Evolutionary conservation across 768 basidiomycete species (phyloP), one percentile per base, ranked within the genome.

Genomic region (Calvatia gigantea): DNA sequence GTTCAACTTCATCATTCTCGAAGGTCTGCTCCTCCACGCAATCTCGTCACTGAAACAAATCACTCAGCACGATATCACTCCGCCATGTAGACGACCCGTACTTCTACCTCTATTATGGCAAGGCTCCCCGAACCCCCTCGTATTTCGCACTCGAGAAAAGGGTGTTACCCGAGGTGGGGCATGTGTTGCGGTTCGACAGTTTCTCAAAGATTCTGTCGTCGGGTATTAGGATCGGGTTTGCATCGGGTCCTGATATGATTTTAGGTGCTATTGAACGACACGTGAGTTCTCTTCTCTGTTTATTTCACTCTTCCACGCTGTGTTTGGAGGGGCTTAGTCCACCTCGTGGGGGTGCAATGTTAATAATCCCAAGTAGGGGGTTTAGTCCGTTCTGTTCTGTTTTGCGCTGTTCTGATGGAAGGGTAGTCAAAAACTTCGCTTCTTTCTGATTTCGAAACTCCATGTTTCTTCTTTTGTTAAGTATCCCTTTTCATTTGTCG

Each of bases 171-270:
- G 80, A 84, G 61, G 78, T 81, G 21, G 94, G 94, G 2, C 82
- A 86, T 11, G 92, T 96, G 35, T 62, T 96, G 17, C 83, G 94
- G 37, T 93, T 96, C 67, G 94, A 97, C 66, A 92, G 89, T 65
- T 76, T 96, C 51, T 92, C 89, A 52, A 97, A 97, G 73, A 75
- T 95, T 39, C 75, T 86, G 19, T 86, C 85, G 15, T 79, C 85
- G 19, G 89, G 91, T 11, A 82, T 92, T 64, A 84, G 90, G 17
- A 77, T 94, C 57, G 94, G 93, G 6, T 94, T 89, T 65, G 84
- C 82, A 2, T 84, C 87, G 6, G 93, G 89, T 6, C 92, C 94
- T 15, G 77, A 76, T 44, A 68, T 75, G 8, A 72, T 97, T 32
- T 65, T 91, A 15, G 73, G 82, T 46, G 82, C 82, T 1, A 87